Base-by-base conservation (phyloP, 73 alveolate genomes). In the Paramecium sonneborni region DNA sequence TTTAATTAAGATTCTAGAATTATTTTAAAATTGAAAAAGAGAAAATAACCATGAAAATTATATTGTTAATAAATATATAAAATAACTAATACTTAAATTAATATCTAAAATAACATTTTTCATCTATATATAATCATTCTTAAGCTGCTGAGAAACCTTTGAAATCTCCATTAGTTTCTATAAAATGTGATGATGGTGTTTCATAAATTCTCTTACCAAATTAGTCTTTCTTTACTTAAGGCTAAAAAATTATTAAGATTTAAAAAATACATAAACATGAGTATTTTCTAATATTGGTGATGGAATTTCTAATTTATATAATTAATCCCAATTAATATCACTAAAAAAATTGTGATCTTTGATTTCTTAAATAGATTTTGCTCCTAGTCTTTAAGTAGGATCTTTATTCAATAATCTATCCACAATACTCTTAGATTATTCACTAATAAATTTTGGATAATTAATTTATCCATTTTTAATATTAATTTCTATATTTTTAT, bases 281-380 rank as follows among this genome's bases (percentile, higher is more conserved):
- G 84, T 62, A 0, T 62, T 58, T 12, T 39, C 76, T 32, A 76
- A 38, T 23, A 69, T 69, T 8, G 87, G 79, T 3, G 94, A 82
- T 11, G 67, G 69, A 5, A 88, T 32, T 55, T 44, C 72, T 5
- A 67, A 20, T 12, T 92, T 93, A 44, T 94, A 92, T n/a, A 93
- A 37, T 32, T 93, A 86, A 21, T 85, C 93, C 97, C 97, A 93
- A 57, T 93, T 94, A 37, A 92, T 68, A 14, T 85, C 95, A 52
- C 46, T 58, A 67, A 93, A 93, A 82, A 92, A 93, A 11, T 94
- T 84, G 57, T 93, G 97, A 20, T 62, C 76, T 44, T 93, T 93
- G 20, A 93, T 92, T 68, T 93, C 97, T 12, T 52, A 14, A 41
- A 85, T 57, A 0, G 92, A 41, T 24, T 46, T 79, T 8, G 41